A percentile compares a stretch with the other conserved stretches of the same genome.
phyloP scores from a whole-genome alignment of 495 filamentous ascomycete species.

The Hyphodiscus hymeniophilus region DNA sequence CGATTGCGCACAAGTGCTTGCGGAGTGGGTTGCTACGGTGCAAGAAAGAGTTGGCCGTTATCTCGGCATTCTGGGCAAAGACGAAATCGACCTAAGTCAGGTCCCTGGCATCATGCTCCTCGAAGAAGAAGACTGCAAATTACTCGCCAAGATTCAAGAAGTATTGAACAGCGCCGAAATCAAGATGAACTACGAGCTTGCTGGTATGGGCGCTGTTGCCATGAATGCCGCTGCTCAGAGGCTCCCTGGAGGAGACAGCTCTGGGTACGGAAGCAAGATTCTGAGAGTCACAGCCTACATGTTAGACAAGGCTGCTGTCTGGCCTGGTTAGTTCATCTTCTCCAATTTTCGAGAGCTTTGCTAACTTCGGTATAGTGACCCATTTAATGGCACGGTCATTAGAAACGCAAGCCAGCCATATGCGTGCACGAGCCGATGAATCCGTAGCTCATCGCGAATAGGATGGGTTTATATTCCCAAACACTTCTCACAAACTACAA shows the following conservation, averaged over 20 bases:
- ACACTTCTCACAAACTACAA: neutral
- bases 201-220: conserved; percentile 39
- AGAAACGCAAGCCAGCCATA: conserved; percentile 75
- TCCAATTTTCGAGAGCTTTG: conserved; percentile 3
- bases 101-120: conserved; percentile 83
- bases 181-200: conserved; percentile 60
- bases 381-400: conserved; percentile 82
- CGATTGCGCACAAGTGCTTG: conserved; percentile 93
- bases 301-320: conserved; percentile 82
- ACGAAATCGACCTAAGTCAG: conserved; percentile 66
- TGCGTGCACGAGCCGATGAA: conserved; percentile 59
- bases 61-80: conserved; percentile 76
- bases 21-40: conserved; percentile 92
- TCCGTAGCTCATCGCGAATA: conserved; percentile 44
- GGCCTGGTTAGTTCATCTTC: conserved; percentile 61
- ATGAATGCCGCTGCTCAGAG: conserved; percentile 38
- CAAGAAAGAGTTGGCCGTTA: conserved; percentile 90
- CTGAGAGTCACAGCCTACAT: conserved; percentile 80
- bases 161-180: conserved; percentile 70
- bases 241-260: conserved; percentile 51
- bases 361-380: conserved; percentile 53
- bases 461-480: neutral
- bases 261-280: conserved; percentile 79
- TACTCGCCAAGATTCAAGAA: conserved; percentile 76
- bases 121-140: conserved; percentile 84